Evolutionary conservation across 2,329 filamentous ascomycete genomes (phyloP).

Genomic region (Aspergillus transmontanensis): DNA sequence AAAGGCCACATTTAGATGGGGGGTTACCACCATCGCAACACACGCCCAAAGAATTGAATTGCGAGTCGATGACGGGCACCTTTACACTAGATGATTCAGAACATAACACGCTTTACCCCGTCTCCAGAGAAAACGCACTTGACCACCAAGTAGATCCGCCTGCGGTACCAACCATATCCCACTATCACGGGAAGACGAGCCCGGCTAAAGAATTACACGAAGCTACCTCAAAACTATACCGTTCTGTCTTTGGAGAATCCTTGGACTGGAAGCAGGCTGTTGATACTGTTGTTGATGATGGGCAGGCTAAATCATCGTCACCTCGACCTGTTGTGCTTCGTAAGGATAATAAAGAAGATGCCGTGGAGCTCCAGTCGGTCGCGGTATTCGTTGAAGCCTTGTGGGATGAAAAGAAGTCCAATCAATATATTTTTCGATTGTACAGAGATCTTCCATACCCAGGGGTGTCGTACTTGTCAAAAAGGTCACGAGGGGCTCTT

Average conservation of each 20-base stretch:
- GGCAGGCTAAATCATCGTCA: constrained; percentile 33
- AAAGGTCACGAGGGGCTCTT: constrained; percentile 61
- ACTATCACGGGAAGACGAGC: constrained; percentile 12
- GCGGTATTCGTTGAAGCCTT: constrained; percentile 46
- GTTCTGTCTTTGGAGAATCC: constrained; percentile 22
- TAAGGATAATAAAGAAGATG: constrained; percentile 28
- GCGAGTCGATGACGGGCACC: neutral
- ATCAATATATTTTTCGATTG: constrained; percentile 53
- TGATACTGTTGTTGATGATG: constrained; percentile 40
- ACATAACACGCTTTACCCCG: neutral
- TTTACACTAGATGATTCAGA: neutral
- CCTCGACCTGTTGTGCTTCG: constrained; percentile 25
- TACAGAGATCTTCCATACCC: constrained; percentile 58
- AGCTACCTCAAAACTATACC: constrained; percentile 29
- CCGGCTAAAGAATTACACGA: constrained; percentile 23
- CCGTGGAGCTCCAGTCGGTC: constrained; percentile 39
- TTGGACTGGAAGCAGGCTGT: constrained; percentile 30
- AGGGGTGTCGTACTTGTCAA: constrained; percentile 54
- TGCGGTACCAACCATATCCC: constrained; percentile 4
- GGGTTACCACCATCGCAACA: neutral
- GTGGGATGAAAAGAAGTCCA: constrained; percentile 46
- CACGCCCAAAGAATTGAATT: neutral
- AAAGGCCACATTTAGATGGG: neutral
- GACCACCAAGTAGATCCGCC: neutral
- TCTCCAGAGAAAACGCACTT: neutral